Conservation (phyloP, 441 rosid species). For the Croton setiger region DNA sequence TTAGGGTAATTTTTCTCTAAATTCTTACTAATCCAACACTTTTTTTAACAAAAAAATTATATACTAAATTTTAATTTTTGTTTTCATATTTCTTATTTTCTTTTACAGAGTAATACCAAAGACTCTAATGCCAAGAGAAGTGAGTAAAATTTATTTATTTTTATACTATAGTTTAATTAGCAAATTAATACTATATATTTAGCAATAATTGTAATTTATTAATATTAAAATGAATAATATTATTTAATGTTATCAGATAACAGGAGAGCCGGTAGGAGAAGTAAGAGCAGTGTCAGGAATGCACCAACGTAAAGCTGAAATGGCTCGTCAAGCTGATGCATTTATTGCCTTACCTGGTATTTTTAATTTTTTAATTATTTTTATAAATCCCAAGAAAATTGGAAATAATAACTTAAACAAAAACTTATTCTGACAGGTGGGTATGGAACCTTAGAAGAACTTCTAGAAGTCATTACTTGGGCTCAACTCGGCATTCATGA, state of each 20-base stretch:
- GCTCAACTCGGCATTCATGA: constrained; percentile 95
- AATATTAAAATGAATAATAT: no score
- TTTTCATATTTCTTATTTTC: not conserved
- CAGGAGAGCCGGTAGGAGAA: constrained; percentile 94
- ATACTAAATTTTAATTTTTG: not conserved
- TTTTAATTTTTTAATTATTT: not conserved
- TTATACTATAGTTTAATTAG: not conserved
- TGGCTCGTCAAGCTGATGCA: constrained; percentile 95
- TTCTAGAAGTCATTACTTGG: constrained; percentile 92
- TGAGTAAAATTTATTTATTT: constrained; percentile 6
- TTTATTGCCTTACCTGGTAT: constrained; percentile 94
- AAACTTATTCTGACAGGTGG: constrained; percentile 50
- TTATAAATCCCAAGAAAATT: constrained; percentile 2
- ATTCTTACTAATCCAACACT: no score
- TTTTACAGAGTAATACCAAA: constrained; percentile 77
- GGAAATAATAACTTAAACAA: not conserved
- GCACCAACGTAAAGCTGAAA: constrained; percentile 98
- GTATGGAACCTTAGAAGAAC: constrained; percentile 90
- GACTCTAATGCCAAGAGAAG: constrained; percentile 97
- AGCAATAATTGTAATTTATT: no score
- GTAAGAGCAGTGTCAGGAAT: constrained; percentile 91
- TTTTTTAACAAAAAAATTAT: constrained; percentile 6
- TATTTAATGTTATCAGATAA: constrained; percentile 41
- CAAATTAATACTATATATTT: no score
- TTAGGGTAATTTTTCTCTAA: constrained; percentile 54